Evolutionary conservation across 2,329 filamentous ascomycete genomes (phyloP).

Genomic region (Cryphonectria carpinicola): DNA sequence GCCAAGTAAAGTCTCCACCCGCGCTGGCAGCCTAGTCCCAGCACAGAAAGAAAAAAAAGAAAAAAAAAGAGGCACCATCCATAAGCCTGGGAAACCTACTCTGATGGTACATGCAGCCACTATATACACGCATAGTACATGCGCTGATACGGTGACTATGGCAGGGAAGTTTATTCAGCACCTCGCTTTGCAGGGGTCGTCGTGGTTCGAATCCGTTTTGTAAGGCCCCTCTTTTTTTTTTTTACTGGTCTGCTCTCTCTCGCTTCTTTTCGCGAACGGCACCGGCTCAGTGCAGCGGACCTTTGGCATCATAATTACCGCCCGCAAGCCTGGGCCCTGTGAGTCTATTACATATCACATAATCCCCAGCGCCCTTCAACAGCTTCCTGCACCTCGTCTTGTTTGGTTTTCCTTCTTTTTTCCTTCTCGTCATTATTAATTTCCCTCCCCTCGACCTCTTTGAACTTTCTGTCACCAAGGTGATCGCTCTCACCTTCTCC

Average conservation of each 20-base stretch:
- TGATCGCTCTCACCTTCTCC: neutral
- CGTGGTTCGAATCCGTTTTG: slow-evolving; percentile 17
- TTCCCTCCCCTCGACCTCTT: neutral
- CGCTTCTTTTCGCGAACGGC: slow-evolving; percentile 18
- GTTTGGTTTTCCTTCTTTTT: neutral
- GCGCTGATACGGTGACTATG: neutral
- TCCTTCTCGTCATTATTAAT: slow-evolving; percentile 29
- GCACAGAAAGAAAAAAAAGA: neutral
- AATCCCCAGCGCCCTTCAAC: slow-evolving; percentile 25
- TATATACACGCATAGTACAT: neutral
- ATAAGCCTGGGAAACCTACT: slow-evolving; percentile 22
- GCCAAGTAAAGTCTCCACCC: slow-evolving; percentile 30
- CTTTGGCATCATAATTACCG: slow-evolving; percentile 26
- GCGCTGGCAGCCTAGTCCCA: slow-evolving; percentile 15
- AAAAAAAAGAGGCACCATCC: slow-evolving; percentile 6
- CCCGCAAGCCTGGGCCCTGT: slow-evolving; percentile 2
- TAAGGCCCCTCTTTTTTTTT: slow-evolving; percentile 10
- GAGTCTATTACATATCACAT: slow-evolving; percentile 30
- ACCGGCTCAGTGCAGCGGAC: slow-evolving; percentile 21
- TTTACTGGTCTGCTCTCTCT: neutral
- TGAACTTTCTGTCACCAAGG: neutral
- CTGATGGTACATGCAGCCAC: neutral
- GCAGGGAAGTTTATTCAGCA: neutral
- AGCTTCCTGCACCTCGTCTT: slow-evolving; percentile 8
- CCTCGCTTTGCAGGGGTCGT: slow-evolving; percentile 17